phyloP scores from a whole-genome alignment of 192 early-diverging fungal genomes.

The Allomyces javanicus region DNA sequence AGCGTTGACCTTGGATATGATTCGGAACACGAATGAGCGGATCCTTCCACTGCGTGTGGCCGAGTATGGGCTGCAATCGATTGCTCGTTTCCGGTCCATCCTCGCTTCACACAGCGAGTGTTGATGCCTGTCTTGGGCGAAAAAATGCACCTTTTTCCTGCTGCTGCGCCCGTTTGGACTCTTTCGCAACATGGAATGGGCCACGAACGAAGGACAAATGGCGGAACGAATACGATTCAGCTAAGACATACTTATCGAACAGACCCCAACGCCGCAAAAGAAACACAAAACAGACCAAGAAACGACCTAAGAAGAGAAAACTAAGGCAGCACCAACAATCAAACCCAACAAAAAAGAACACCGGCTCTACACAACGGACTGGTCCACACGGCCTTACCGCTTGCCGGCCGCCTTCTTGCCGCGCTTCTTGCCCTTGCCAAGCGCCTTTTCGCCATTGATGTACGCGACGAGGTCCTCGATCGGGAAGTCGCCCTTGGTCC shows the following conservation, averaged over 20 bases:
- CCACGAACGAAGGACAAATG: conserved; percentile 1
- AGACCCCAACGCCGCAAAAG: neutral
- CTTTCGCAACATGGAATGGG: neutral
- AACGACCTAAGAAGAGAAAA: neutral
- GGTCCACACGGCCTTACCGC: neutral
- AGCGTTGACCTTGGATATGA: no score
- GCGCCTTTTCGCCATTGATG: conserved; percentile 19
- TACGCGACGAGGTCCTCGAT: conserved; percentile 61
- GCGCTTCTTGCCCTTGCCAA: neutral
- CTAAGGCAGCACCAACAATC: neutral
- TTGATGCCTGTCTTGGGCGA: neutral
- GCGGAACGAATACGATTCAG: conserved; percentile 1
- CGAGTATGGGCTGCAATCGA: no score
- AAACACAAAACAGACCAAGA: conserved; percentile 2
- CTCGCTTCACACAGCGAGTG: no score
- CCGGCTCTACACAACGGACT: no score
- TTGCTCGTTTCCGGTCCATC: no score
- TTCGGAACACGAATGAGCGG: no score
- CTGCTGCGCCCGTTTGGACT: neutral
- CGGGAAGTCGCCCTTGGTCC: conserved; percentile 44
- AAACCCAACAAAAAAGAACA: neutral
- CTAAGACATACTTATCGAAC: neutral
- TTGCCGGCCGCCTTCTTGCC: neutral
- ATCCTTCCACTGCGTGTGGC: no score
- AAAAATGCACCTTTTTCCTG: neutral